Evolutionary conservation across 805 yeast species (phyloP).

Genomic region (Candida rishiriensis): DNA sequence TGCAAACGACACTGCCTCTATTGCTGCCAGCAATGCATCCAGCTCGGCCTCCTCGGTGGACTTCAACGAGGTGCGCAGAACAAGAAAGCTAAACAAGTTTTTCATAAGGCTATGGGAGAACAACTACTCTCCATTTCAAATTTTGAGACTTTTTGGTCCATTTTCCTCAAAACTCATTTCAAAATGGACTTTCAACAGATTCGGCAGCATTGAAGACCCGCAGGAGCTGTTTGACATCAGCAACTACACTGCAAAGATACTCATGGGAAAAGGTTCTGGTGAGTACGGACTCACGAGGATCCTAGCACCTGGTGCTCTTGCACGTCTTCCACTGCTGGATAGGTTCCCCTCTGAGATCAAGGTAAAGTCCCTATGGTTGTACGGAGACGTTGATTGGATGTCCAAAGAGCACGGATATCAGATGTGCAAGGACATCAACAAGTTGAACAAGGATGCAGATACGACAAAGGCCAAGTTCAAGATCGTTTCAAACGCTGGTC

Average conservation of each 20-base stretch:
- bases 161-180: conserved; percentile 47
- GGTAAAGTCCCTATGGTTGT: conserved; percentile 52
- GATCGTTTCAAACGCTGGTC: conserved; percentile 44
- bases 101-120: conserved; percentile 46
- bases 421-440: conserved; percentile 33
- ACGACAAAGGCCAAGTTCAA: conserved; percentile 28
- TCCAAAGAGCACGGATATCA: conserved; percentile 53
- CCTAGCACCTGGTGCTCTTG: conserved; percentile 53
- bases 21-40: conserved; percentile 10
- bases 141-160: conserved; percentile 50
- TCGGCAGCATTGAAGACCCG: conserved; percentile 25
- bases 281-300: conserved; percentile 60
- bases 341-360: conserved; percentile 39
- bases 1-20: conserved; percentile 6
- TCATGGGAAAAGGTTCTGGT: conserved; percentile 57
- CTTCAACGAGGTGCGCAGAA: conserved; percentile 27
- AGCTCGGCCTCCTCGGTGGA: conserved; percentile 4
- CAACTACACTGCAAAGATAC: conserved; percentile 48
- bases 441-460: conserved; percentile 8
- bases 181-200: conserved; percentile 51
- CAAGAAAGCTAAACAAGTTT: conserved; percentile 32
- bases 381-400: conserved; percentile 75
- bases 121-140: conserved; percentile 50
- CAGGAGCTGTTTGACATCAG: conserved; percentile 40
- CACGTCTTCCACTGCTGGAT: conserved; percentile 53